A percentile compares a stretch with the other conserved stretches of the same genome.
Conservation (phyloP, 768 basidiomycete species). For the Chiua virens region DNA sequence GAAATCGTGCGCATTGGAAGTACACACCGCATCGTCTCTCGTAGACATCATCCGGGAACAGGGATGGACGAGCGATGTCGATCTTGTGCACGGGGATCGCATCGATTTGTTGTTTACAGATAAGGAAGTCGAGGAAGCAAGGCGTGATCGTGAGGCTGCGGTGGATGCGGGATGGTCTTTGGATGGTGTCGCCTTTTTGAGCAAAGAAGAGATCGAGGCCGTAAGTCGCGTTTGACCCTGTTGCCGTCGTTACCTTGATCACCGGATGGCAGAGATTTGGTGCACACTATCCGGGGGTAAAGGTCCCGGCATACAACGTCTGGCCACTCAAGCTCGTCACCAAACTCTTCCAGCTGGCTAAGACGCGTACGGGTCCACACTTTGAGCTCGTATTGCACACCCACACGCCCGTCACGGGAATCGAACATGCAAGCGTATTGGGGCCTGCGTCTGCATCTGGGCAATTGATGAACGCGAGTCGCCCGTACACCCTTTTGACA, state of each 20-base stretch:
- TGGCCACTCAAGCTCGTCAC: conserved; percentile 86
- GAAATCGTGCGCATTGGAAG: conserved; percentile 55
- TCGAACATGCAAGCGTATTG: conserved; percentile 20
- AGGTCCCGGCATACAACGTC: conserved; percentile 58
- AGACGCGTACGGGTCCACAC: conserved; percentile 19
- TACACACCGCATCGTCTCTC: conserved; percentile 50
- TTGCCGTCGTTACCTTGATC: neutral
- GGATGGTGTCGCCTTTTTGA: conserved; percentile 45
- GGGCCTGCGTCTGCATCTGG: neutral
- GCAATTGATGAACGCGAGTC: conserved; percentile 1
- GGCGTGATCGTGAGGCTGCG: conserved; percentile 54
- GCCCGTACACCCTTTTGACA: conserved; percentile 37
- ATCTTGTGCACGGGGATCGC: conserved; percentile 61
- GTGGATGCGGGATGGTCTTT: conserved; percentile 50
- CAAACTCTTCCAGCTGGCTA: conserved; percentile 51
- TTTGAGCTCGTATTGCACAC: conserved; percentile 64
- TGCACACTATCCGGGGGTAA: conserved; percentile 51
- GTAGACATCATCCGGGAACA: conserved; percentile 47
- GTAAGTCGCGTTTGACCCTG: conserved; percentile 33
- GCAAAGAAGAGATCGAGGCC: conserved; percentile 43
- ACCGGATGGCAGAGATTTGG: conserved; percentile 25
- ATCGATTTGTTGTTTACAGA: conserved; percentile 48
- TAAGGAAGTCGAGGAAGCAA: conserved; percentile 39
- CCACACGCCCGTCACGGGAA: conserved; percentile 62
- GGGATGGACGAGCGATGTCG: conserved; percentile 49